These are phyloP conservation scores for Xylaria sp. DNA, from an alignment of 2,329 filamentous ascomycete genomes.

Conservation along the genomic window DNA sequence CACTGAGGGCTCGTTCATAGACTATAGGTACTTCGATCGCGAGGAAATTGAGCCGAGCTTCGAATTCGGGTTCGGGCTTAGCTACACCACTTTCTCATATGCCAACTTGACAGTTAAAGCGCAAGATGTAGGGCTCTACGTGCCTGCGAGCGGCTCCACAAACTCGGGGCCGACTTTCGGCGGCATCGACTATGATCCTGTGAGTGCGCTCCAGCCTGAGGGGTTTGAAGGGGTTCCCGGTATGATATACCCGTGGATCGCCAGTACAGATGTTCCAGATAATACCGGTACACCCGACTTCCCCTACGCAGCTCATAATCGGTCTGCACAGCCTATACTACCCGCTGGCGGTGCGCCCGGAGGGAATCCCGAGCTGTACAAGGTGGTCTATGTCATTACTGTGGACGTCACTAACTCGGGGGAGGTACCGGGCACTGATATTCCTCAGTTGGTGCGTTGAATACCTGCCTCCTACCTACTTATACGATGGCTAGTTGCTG, in stretches of 20 bases:
- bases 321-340: conserved; percentile 64
- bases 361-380: conserved; percentile 73
- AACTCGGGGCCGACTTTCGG: conserved; percentile 70
- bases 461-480: not conserved
- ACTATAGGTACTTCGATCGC: conserved; percentile 80
- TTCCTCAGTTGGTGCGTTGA: conserved; percentile 69
- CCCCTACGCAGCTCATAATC: conserved; percentile 67
- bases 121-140: conserved; percentile 60
- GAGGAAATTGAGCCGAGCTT: conserved; percentile 72
- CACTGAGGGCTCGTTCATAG: conserved; percentile 80
- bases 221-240: conserved; percentile 61
- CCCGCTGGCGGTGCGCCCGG: conserved; percentile 65
- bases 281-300: conserved; percentile 61
- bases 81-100: conserved; percentile 83
- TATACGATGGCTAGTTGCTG: not conserved
- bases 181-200: conserved; percentile 53
- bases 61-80: conserved; percentile 83
- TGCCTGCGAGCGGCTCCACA: conserved; percentile 69
- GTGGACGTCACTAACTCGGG: conserved; percentile 78
- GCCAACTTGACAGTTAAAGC: conserved; percentile 69
- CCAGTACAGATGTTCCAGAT: conserved; percentile 63
- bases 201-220: conserved; percentile 56
- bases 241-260: conserved; percentile 77
- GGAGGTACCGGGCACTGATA: conserved; percentile 70
- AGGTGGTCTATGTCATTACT: conserved; percentile 72